Conservation (phyloP, 495 filamentous ascomycete genomes). For the Neurospora tetrasperma region DNA sequence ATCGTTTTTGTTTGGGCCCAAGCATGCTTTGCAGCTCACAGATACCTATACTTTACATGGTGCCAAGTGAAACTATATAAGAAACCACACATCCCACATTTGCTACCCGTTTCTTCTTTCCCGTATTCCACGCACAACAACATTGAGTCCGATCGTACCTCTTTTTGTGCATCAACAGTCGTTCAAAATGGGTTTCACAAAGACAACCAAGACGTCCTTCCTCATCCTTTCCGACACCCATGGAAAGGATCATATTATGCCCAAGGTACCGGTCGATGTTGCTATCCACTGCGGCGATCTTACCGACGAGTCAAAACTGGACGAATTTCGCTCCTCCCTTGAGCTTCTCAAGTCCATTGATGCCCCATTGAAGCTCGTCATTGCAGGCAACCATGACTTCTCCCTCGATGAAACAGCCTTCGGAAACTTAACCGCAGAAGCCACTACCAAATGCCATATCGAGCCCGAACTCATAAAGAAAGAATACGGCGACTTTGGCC, state of each 20-base stretch:
- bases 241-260: conserved; percentile 15
- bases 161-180: neutral
- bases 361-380: conserved; percentile 66
- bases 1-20: neutral
- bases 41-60: neutral
- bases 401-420: conserved; percentile 48
- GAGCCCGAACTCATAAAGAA: conserved; percentile 11
- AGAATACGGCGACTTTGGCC: conserved; percentile 15
- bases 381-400: conserved; percentile 75
- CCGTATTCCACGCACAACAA: neutral
- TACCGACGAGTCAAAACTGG: conserved; percentile 48
- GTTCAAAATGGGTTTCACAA: neutral
- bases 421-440: conserved; percentile 7
- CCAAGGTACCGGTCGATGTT: conserved; percentile 36
- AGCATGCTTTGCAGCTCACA: neutral
- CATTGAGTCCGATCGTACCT: neutral
- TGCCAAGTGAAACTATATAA: neutral
- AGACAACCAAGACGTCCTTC: conserved; percentile 29
- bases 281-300: conserved; percentile 68
- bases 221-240: conserved; percentile 59
- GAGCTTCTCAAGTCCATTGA: conserved; percentile 43
- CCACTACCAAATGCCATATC: neutral
- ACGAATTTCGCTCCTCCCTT: conserved; percentile 44
- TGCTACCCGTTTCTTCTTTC: neutral
- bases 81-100: neutral